These are phyloP conservation scores for Neopestalotiopsis clavispora DNA, from an alignment of 2,329 filamentous ascomycete genomes.

Conservation along the genomic window DNA sequence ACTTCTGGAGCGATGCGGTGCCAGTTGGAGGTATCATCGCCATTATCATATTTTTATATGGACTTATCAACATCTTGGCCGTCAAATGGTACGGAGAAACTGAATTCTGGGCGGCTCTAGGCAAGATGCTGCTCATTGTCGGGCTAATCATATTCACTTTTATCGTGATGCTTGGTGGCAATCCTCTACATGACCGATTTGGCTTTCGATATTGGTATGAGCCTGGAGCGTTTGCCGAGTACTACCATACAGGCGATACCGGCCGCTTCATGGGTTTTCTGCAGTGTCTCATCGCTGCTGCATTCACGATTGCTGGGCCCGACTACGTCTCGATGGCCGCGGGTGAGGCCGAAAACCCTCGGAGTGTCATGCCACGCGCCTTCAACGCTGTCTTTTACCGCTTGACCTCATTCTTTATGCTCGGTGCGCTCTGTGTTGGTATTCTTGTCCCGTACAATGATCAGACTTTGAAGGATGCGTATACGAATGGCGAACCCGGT, in stretches of 20 bases:
- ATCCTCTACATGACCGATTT: constrained; percentile 72
- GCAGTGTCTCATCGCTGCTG: constrained; percentile 73
- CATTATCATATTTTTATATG: constrained; percentile 59
- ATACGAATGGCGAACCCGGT: constrained; percentile 61
- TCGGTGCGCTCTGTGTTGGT: constrained; percentile 74
- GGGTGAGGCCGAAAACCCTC: constrained; percentile 74
- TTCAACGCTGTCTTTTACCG: constrained; percentile 83
- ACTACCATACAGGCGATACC: constrained; percentile 66
- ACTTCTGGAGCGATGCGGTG: constrained; percentile 66
- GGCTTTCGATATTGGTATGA: constrained; percentile 71
- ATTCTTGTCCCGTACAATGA: constrained; percentile 76
- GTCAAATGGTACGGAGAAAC: constrained; percentile 78
- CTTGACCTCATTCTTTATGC: constrained; percentile 75
- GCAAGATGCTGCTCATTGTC: constrained; percentile 74
- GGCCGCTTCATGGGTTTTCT: constrained; percentile 80
- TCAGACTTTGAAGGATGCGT: constrained; percentile 62
- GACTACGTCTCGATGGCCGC: constrained; percentile 67
- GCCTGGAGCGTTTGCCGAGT: constrained; percentile 73
- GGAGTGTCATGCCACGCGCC: constrained; percentile 71
- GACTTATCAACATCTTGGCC: constrained; percentile 70
- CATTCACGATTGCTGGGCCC: constrained; percentile 67
- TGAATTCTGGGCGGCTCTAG: constrained; percentile 76
- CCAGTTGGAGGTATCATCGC: constrained; percentile 66
- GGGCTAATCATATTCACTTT: constrained; percentile 79
- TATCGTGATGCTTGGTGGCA: constrained; percentile 82